phyloP scores from a whole-genome alignment of 768 basidiomycete genomes.

The Russula olivacea region DNA sequence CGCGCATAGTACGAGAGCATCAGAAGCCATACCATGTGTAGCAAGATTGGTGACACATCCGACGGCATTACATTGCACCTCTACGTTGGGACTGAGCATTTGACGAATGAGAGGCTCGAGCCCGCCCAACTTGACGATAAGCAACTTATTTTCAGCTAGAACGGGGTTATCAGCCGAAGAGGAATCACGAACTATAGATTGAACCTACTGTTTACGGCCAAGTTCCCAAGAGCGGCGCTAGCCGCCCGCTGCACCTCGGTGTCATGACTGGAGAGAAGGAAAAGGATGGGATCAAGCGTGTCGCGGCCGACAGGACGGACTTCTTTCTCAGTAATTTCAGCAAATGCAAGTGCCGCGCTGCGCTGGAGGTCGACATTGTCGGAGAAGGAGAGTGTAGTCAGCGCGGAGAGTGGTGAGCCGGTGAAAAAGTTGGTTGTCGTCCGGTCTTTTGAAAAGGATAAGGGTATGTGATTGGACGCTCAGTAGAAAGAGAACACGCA shows the following conservation, averaged over 20 bases:
- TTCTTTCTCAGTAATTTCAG: conserved; percentile 99
- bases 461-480: background rate
- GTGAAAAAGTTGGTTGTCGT: conserved; percentile 98
- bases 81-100: conserved; percentile 98
- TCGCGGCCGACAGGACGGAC: conserved; percentile 94
- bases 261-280: conserved; percentile 94
- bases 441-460: conserved; percentile 58
- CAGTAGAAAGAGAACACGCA: conserved; percentile 37
- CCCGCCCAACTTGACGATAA: conserved; percentile 96
- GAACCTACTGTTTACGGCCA: conserved; percentile 92
- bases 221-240: conserved; percentile 92
- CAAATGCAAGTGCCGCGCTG: conserved; percentile 95
- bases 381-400: conserved; percentile 96
- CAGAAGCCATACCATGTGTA: conserved; percentile 71
- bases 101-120: conserved; percentile 97
- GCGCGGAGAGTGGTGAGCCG: conserved; percentile 83
- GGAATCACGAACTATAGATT: background rate
- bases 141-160: conserved; percentile 94
- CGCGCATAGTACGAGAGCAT: background rate
- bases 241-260: conserved; percentile 98
- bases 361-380: conserved; percentile 99
- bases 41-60: conserved; percentile 98
- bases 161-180: conserved; percentile 10
- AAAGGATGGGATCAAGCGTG: conserved; percentile 96
- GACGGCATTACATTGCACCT: conserved; percentile 99